phyloP scores from a whole-genome alignment of 306 rosid genomes.

The Mucuna pruriens region DNA sequence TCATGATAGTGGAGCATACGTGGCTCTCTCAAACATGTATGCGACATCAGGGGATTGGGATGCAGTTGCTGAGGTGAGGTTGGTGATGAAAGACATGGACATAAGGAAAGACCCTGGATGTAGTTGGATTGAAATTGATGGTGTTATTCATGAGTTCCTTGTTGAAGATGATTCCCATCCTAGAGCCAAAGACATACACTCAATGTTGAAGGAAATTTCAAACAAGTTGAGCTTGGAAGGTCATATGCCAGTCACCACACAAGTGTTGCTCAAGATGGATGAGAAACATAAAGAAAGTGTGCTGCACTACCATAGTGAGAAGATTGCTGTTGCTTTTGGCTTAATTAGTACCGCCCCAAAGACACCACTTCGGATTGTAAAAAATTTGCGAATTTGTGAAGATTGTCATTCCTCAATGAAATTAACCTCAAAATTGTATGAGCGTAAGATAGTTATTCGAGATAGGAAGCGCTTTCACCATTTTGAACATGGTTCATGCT shows the following conservation, averaged over 20 bases:
- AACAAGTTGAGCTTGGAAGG: constrained; percentile 56
- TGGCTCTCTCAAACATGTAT: constrained; percentile 81
- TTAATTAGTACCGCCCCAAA: constrained; percentile 62
- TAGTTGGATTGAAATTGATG: constrained; percentile 78
- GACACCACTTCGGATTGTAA: constrained; percentile 59
- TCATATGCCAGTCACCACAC: constrained; percentile 59
- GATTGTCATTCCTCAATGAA: constrained; percentile 82
- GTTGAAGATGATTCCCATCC: constrained; percentile 76
- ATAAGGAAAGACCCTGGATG: constrained; percentile 86
- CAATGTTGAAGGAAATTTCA: constrained; percentile 68
- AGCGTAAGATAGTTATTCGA: constrained; percentile 60
- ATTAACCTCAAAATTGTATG: constrained; percentile 63
- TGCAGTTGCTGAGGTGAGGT: constrained; percentile 68
- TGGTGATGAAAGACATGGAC: constrained; percentile 72
- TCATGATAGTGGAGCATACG: constrained; percentile 77
- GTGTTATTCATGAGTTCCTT: constrained; percentile 73
- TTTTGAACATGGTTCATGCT: constrained; percentile 73
- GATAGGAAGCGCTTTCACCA: constrained; percentile 89
- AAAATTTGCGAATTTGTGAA: constrained; percentile 74
- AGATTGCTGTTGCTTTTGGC: constrained; percentile 87
- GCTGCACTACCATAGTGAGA: constrained; percentile 78
- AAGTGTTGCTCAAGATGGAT: constrained; percentile 70
- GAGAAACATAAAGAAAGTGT: constrained; percentile 59
- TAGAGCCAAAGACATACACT: constrained; percentile 67
- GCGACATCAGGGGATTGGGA: constrained; percentile 77